These are phyloP conservation scores for Thielaviopsis ethacetica DNA, from an alignment of 2,329 filamentous ascomycete genomes.

Conservation along the genomic window DNA sequence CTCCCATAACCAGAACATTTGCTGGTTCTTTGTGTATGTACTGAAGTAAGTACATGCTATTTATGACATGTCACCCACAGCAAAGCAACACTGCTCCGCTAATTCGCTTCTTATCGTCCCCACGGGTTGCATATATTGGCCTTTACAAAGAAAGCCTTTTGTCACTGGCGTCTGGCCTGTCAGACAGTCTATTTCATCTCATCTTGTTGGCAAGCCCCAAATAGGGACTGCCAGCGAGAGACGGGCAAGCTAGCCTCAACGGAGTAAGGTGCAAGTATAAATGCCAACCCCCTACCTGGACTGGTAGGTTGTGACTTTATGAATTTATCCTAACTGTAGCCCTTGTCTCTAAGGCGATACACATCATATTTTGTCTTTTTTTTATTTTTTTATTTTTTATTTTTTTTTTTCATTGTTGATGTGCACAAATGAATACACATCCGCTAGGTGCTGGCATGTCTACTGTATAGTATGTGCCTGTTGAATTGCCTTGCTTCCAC, in stretches of 20 bases:
- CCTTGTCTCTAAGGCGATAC: background rate
- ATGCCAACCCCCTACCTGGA: background rate
- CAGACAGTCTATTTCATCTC: background rate
- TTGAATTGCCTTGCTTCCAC: no score
- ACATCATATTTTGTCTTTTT: background rate
- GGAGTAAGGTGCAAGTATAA: background rate
- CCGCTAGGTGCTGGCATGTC: no score
- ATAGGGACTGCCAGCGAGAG: background rate
- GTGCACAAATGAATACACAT: no score
- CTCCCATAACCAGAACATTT: no score
- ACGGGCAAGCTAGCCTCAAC: background rate
- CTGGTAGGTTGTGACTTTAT: background rate
- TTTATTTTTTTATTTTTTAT: no score
- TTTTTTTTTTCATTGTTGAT: no score
- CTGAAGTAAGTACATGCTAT: no score
- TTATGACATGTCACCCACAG: background rate
- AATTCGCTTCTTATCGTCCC: background rate
- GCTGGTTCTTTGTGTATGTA: background rate
- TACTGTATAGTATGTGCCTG: no score
- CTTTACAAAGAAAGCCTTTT: background rate
- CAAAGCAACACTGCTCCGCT: background rate
- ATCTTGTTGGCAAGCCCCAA: background rate
- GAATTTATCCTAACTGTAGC: background rate
- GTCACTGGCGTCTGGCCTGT: background rate
- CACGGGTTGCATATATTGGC: background rate